Evolutionary conservation across 2,329 filamentous ascomycete genomes (phyloP).

Genomic region (Colletotrichum tanaceti): DNA sequence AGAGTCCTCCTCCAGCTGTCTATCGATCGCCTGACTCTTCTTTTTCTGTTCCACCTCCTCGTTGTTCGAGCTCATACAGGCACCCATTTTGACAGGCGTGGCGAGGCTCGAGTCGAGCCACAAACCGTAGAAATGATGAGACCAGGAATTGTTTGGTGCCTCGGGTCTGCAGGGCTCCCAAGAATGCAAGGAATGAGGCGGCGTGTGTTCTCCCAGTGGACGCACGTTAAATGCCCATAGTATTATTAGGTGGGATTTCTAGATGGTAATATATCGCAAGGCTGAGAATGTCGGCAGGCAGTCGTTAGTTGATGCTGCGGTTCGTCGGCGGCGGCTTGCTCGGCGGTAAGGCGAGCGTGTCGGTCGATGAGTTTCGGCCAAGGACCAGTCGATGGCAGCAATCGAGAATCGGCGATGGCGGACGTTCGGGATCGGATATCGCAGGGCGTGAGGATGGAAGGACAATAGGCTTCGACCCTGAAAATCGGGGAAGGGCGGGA

Average conservation of each 20-base stretch:
- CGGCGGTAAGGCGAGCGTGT: constrained; percentile 27
- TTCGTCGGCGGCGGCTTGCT: constrained; percentile 21
- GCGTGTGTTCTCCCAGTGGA: constrained; percentile 8
- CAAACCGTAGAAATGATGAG: constrained; percentile 4
- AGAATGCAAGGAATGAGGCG: constrained; percentile 3
- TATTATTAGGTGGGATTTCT: constrained; percentile 5
- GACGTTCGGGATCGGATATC: constrained; percentile 9
- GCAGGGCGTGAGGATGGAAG: constrained; percentile 27
- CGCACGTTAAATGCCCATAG: constrained; percentile 40
- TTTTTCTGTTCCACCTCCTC: constrained; percentile 95
- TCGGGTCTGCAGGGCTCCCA: constrained; percentile 15
- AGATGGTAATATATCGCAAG: not conserved
- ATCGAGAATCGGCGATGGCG: constrained; percentile 1
- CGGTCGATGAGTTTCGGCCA: constrained; percentile 2
- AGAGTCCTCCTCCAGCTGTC: constrained; percentile 92
- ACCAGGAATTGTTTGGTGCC: constrained; percentile 7
- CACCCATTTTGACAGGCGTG: constrained; percentile 75
- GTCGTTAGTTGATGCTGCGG: constrained; percentile 10
- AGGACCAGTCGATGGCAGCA: constrained; percentile 5
- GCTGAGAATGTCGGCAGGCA: not conserved
- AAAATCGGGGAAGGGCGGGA: constrained; percentile 32
- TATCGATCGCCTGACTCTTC: constrained; percentile 95
- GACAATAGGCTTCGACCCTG: constrained; percentile 26
- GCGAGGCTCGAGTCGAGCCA: constrained; percentile 11
- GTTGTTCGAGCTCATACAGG: constrained; percentile 88